These are phyloP conservation scores for Aureobasidium melanogenum DNA, from an alignment of 2,329 filamentous ascomycete genomes.

Conservation along the genomic window DNA sequence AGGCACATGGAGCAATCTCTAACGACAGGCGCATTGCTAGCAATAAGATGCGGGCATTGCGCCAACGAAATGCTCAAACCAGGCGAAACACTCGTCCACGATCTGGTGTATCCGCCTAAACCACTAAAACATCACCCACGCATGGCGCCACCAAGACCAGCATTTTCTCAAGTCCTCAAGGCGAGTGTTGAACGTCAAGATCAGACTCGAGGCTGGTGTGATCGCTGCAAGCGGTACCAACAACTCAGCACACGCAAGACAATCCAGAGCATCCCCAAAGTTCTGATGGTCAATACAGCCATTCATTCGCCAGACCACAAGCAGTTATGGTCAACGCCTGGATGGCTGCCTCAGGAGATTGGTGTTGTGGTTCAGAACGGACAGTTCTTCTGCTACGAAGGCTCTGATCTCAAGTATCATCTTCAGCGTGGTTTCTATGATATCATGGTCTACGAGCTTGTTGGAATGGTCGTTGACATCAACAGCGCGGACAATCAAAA, in stretches of 20 bases:
- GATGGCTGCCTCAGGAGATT: constrained; percentile 89
- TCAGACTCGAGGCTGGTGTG: constrained; percentile 87
- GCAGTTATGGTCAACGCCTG: constrained; percentile 77
- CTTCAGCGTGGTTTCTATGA: constrained; percentile 70
- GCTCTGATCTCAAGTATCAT: constrained; percentile 75
- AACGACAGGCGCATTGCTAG: constrained; percentile 60
- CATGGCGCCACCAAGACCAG: constrained; percentile 35
- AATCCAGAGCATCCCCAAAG: constrained; percentile 69
- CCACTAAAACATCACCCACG: constrained; percentile 36
- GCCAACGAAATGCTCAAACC: constrained; percentile 75
- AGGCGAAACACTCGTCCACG: constrained; percentile 72
- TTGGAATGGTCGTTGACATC: constrained; percentile 84
- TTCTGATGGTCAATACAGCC: constrained; percentile 80
- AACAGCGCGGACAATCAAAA: constrained; percentile 78
- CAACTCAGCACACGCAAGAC: constrained; percentile 77
- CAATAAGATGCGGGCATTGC: constrained; percentile 79
- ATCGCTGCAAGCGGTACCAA: constrained; percentile 82
- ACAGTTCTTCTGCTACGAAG: constrained; percentile 93
- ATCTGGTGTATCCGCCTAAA: constrained; percentile 68
- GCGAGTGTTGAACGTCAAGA: constrained; percentile 83
- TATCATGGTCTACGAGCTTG: constrained; percentile 81
- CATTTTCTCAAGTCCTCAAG: constrained; percentile 87
- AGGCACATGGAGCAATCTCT: constrained; percentile 63
- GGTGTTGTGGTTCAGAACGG: constrained; percentile 83
- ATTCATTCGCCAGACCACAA: constrained; percentile 65